Percentiles rank a stretch among this genome's conserved stretches.
phyloP scores from a whole-genome alignment of 306 rosid genomes.

The Alnus rubra region DNA sequence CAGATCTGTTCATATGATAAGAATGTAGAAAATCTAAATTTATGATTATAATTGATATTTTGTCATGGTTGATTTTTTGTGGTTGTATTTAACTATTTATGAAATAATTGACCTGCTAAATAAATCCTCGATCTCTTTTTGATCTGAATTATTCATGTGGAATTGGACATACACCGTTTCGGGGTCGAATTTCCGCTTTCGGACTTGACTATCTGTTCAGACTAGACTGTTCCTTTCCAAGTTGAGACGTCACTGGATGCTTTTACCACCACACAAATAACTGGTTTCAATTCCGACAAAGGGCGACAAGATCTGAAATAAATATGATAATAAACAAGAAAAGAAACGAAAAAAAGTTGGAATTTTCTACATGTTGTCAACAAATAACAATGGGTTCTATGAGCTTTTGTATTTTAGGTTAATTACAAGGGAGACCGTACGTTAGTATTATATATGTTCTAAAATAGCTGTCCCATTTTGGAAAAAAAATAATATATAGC shows the following conservation, averaged over 20 bases:
- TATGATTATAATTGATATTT: not conserved
- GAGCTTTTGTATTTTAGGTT: no score
- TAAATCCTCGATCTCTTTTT: not conserved
- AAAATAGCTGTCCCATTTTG: not conserved
- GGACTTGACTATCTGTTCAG: not conserved
- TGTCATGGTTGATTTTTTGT: not conserved
- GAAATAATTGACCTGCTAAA: not conserved
- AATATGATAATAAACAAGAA: not conserved
- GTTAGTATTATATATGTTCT: no score
- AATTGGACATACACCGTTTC: no score
- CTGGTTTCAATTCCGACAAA: not conserved
- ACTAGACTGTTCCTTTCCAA: no score
- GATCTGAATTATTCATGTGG: not conserved
- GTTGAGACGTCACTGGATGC: not conserved
- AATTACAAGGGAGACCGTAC: no score
- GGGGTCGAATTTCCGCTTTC: constrained; percentile 14
- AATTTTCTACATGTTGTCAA: not conserved
- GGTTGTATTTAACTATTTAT: not conserved
- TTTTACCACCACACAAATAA: constrained; percentile 2
- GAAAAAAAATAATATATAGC: not conserved
- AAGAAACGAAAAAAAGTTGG: not conserved
- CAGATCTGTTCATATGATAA: not conserved
- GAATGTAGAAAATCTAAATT: not conserved
- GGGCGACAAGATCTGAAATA: not conserved
- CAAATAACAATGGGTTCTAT: not conserved